Percentiles rank a stretch among this genome's conserved stretches.
phyloP scores from a whole-genome alignment of 1,284 basidiomycete species.

The Ustilago hordei region DNA sequence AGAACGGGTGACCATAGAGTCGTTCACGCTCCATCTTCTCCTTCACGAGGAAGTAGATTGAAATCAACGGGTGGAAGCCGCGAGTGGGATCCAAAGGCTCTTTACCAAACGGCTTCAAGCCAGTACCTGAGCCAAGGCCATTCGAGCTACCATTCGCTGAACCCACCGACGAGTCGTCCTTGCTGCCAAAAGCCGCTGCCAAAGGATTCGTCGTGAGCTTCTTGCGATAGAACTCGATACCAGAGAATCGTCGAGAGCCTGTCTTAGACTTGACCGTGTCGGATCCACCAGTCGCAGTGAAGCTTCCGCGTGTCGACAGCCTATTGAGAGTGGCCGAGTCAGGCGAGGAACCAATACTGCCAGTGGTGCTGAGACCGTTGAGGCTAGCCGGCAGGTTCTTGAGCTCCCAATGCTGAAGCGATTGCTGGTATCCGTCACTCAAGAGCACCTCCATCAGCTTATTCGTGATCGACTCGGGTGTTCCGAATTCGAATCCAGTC shows the following conservation, averaged over 20 bases:
- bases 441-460: constrained; percentile 81
- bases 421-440: constrained; percentile 81
- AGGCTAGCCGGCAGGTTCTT: constrained; percentile 67
- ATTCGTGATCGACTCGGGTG: constrained; percentile 84
- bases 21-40: constrained; percentile 95
- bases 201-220: constrained; percentile 74
- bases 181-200: constrained; percentile 51
- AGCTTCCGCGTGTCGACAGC: constrained; percentile 34
- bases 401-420: constrained; percentile 81
- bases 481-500: constrained; percentile 96
- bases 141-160: constrained; percentile 37
- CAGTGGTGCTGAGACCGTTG: constrained; percentile 49
- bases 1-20: constrained; percentile 91
- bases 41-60: constrained; percentile 93
- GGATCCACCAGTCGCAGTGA: constrained; percentile 16
- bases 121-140: constrained; percentile 50
- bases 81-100: constrained; percentile 82
- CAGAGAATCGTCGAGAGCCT: constrained; percentile 78
- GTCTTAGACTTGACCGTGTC: constrained; percentile 54
- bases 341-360: constrained; percentile 66
- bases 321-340: constrained; percentile 34
- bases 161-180: constrained; percentile 39
- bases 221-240: constrained; percentile 92
- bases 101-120: constrained; percentile 54
- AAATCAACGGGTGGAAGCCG: constrained; percentile 93